These are phyloP conservation scores for Leptosphaerulina australis DNA, from an alignment of 2,329 filamentous ascomycete genomes.

Conservation along the genomic window DNA sequence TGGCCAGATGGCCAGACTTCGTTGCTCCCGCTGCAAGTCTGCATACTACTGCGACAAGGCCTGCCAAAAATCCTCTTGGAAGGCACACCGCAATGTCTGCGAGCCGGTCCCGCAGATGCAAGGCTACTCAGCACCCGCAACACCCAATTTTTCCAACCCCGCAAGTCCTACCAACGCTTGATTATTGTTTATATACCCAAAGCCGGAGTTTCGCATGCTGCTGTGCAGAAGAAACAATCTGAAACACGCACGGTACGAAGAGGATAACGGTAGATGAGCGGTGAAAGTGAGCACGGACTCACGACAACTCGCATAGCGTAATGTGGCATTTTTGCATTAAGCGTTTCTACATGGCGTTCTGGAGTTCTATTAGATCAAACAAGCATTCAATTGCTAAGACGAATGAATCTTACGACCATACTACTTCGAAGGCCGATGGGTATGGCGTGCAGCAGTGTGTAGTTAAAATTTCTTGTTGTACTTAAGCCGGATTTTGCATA, in stretches of 20 bases:
- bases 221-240: constrained; percentile 17
- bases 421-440: too few species aligned
- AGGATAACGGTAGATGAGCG: constrained; percentile 17
- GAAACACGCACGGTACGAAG: constrained; percentile 13
- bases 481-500: neutral
- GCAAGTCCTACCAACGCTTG: constrained; percentile 32
- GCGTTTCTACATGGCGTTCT: constrained; percentile 21
- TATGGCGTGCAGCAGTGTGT: too few species aligned
- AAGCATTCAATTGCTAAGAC: constrained; percentile 29
- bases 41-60: constrained; percentile 59
- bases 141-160: constrained; percentile 37
- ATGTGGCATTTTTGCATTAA: constrained; percentile 21
- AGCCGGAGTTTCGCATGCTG: constrained; percentile 9
- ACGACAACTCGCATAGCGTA: constrained; percentile 20
- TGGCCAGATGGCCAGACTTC: constrained; percentile 30
- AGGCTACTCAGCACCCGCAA: constrained; percentile 33
- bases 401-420: constrained; percentile 20
- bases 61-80: constrained; percentile 61
- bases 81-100: constrained; percentile 56
- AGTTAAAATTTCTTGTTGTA: too few species aligned
- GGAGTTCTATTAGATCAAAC: constrained; percentile 24
- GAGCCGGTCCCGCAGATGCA: constrained; percentile 33
- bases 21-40: constrained; percentile 57
- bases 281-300: constrained; percentile 19
- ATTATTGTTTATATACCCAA: constrained; percentile 13